Evolutionary conservation across 352 stramenopile genomes (phyloP).

Genomic region (Pythium sp.): DNA sequence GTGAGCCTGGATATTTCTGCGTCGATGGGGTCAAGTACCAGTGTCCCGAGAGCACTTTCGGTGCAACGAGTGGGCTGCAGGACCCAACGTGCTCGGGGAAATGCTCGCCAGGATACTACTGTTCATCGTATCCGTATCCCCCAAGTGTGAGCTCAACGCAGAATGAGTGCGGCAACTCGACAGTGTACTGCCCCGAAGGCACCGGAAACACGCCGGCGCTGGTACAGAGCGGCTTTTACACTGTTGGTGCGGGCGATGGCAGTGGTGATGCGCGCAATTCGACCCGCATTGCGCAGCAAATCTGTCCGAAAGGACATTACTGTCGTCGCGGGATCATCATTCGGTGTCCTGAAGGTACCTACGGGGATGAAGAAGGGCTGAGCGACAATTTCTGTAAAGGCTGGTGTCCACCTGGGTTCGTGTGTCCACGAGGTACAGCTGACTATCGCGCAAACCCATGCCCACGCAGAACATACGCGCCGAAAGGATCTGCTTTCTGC

Average conservation of each 20-base stretch:
- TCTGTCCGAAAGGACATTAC: slow-evolving; percentile 65
- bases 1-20: slow-evolving; percentile 78
- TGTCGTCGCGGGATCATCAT: slow-evolving; percentile 69
- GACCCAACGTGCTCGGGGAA: slow-evolving; percentile 48
- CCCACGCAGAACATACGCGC: slow-evolving; percentile 40
- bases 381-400: slow-evolving; percentile 50
- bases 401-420: slow-evolving; percentile 68
- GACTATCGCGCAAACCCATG: slow-evolving; percentile 46
- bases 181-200: slow-evolving; percentile 54
- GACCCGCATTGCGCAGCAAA: slow-evolving; percentile 44
- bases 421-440: slow-evolving; percentile 53
- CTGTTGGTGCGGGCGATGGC: slow-evolving; percentile 35
- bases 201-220: slow-evolving; percentile 43
- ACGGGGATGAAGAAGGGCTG: slow-evolving; percentile 45
- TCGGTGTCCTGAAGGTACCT: slow-evolving; percentile 66
- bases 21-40: slow-evolving; percentile 53
- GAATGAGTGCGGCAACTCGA: slow-evolving; percentile 45
- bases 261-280: slow-evolving; percentile 41
- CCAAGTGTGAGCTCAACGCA: slow-evolving; percentile 44
- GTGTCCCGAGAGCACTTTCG: slow-evolving; percentile 76
- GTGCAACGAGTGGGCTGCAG: slow-evolving; percentile 35
- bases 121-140: slow-evolving; percentile 51
- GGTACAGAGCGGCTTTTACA: slow-evolving; percentile 54
- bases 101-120: slow-evolving; percentile 67
- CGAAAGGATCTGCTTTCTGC: slow-evolving; percentile 37